Conservation (phyloP, 2,329 filamentous ascomycete genomes). For the Arthrobotrys entomopaga region DNA sequence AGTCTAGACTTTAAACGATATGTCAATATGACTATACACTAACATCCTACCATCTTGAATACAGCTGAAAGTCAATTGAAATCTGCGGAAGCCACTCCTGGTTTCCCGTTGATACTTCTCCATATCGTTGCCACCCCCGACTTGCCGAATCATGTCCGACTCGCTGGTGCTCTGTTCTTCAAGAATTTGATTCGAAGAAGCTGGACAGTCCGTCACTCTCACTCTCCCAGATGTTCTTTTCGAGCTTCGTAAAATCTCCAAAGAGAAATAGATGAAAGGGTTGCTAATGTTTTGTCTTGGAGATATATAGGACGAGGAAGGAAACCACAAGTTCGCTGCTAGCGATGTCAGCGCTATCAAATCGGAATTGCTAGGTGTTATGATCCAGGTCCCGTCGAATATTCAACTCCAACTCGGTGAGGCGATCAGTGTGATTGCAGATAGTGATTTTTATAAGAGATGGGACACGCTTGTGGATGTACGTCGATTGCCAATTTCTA, state of each 20-base stretch:
- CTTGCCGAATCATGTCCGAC: constrained; percentile 79
- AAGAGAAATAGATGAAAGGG: background rate
- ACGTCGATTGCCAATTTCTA: constrained; percentile 59
- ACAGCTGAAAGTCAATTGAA: constrained; percentile 73
- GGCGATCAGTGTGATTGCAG: constrained; percentile 94
- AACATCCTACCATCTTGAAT: constrained; percentile 16
- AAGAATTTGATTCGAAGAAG: constrained; percentile 97
- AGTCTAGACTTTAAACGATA: too few relatives aligned
- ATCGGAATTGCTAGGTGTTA: constrained; percentile 90
- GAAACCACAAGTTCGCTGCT: constrained; percentile 84
- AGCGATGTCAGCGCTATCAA: constrained; percentile 92
- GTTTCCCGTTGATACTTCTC: constrained; percentile 87
- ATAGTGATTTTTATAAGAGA: constrained; percentile 94
- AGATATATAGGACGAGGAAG: constrained; percentile 79
- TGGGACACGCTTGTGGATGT: constrained; percentile 96
- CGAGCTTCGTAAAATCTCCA: background rate
- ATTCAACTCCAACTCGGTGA: constrained; percentile 96
- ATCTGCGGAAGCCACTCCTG: constrained; percentile 79
- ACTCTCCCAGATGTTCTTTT: background rate
- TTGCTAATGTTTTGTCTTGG: constrained; percentile 40
- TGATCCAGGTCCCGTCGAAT: constrained; percentile 87
- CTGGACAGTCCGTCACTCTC: constrained; percentile 75
- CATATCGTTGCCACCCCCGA: constrained; percentile 84
- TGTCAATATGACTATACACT: background rate
- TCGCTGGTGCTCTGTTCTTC: constrained; percentile 91